Evolutionary conservation across 169 alveolate genomes (phyloP).

Genomic region (Cryptosporidium ubiquitum): DNA sequence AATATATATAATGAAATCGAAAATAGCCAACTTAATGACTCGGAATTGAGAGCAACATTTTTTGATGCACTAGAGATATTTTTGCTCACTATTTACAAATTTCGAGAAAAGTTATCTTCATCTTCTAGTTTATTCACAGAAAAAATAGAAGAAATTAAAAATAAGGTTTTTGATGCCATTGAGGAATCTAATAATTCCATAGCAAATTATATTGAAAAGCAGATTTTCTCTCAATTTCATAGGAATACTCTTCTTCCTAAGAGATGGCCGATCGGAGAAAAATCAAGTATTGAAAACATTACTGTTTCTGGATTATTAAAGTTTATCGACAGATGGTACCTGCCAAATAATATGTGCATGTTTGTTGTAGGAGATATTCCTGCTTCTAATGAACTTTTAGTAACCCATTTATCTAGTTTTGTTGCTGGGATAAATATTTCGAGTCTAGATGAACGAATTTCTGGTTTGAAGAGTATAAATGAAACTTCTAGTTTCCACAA

Average conservation of each 20-base stretch:
- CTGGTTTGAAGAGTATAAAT: neutral
- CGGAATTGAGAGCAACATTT: slow-evolving; percentile 12
- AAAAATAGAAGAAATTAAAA: slow-evolving; percentile 10
- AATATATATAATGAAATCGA: slow-evolving; percentile 22
- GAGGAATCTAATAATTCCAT: slow-evolving; percentile 8
- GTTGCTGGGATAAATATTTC: slow-evolving; percentile 7
- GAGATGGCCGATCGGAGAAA: slow-evolving; percentile 66
- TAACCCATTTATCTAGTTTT: slow-evolving; percentile 20
- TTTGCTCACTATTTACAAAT: slow-evolving; percentile 6
- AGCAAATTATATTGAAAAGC: slow-evolving; percentile 49
- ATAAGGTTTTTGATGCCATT: neutral
- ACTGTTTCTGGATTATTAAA: slow-evolving; percentile 1
- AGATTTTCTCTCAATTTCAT: slow-evolving; percentile 47
- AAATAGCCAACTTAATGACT: neutral
- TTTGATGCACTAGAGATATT: slow-evolving; percentile 44
- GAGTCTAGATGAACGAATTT: neutral
- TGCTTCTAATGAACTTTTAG: slow-evolving; percentile 30
- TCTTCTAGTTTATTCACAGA: neutral
- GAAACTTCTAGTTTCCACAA: slow-evolving; percentile 3
- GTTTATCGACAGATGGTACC: slow-evolving; percentile 53
- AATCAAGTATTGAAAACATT: neutral
- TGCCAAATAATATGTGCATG: slow-evolving; percentile 50
- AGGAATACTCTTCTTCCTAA: slow-evolving; percentile 41
- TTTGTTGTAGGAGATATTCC: slow-evolving; percentile 57
- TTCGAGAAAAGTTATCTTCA: slow-evolving; percentile 2